Evolutionary conservation across 345 rosid species (phyloP).

Genomic region (Euclidium syriacum): DNA sequence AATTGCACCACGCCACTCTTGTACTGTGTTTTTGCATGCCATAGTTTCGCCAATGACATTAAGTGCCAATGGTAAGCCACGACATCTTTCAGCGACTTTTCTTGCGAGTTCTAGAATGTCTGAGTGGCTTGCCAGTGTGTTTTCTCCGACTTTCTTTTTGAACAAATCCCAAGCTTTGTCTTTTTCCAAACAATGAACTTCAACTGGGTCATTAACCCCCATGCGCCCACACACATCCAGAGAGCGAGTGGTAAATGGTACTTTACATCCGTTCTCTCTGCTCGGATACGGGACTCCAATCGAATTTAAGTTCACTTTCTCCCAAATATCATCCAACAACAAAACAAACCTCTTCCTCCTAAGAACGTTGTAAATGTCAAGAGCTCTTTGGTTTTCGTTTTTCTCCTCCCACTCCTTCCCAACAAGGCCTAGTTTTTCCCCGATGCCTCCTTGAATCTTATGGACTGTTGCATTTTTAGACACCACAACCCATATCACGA

Average conservation of each 20-base stretch:
- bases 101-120: not conserved
- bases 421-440: not conserved
- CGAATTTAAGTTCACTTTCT: not conserved
- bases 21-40: not conserved
- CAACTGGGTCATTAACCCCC: not conserved
- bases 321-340: conserved; percentile 24
- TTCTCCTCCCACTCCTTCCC: not conserved
- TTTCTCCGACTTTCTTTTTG: not conserved
- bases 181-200: not conserved
- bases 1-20: not conserved
- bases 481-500: conserved; percentile 9
- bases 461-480: not conserved
- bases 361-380: not conserved
- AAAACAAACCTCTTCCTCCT: not conserved
- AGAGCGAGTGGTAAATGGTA: conserved; percentile 2
- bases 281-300: conserved; percentile 16
- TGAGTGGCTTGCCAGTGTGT: not conserved
- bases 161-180: not conserved
- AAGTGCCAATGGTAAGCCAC: not conserved
- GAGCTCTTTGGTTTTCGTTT: not conserved
- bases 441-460: conserved; percentile 6
- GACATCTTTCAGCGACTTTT: not conserved
- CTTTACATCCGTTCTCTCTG: not conserved
- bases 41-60: not conserved
- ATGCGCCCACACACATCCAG: not conserved